Evolutionary conservation across 495 filamentous ascomycete genomes (phyloP).

Genomic region (Saxophila tyrrhenica): DNA sequence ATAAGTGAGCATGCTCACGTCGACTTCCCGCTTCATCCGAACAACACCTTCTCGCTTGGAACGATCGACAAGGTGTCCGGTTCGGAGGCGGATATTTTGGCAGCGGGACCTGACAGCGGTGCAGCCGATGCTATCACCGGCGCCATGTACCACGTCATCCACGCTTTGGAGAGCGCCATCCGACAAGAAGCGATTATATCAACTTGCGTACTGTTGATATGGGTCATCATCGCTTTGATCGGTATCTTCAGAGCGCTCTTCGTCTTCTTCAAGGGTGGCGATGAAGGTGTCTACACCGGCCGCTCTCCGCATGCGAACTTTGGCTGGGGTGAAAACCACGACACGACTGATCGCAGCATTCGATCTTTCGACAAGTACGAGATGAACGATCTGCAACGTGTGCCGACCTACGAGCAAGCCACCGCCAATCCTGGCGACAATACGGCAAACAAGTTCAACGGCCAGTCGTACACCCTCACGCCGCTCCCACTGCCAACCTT

Average conservation of each 20-base stretch:
- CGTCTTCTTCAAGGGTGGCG: slow-evolving; percentile 37
- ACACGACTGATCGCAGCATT: not conserved
- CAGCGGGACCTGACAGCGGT: slow-evolving; percentile 54
- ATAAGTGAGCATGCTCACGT: slow-evolving; percentile 76
- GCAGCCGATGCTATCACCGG: slow-evolving; percentile 71
- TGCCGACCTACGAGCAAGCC: slow-evolving; percentile 19
- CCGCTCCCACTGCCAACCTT: slow-evolving; percentile 26
- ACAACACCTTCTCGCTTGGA: slow-evolving; percentile 75
- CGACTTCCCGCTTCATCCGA: slow-evolving; percentile 61
- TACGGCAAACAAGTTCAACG: slow-evolving; percentile 17
- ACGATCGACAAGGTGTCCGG: slow-evolving; percentile 46
- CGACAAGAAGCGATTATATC: slow-evolving; percentile 68
- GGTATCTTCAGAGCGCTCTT: slow-evolving; percentile 56
- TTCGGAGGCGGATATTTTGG: slow-evolving; percentile 52
- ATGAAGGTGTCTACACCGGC: slow-evolving; percentile 43
- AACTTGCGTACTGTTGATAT: slow-evolving; percentile 54
- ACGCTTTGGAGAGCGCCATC: slow-evolving; percentile 51
- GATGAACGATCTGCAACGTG: not conserved
- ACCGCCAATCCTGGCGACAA: slow-evolving; percentile 12
- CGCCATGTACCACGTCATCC: slow-evolving; percentile 55
- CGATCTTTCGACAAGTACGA: not conserved
- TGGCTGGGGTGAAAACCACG: not conserved
- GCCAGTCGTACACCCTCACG: slow-evolving; percentile 24
- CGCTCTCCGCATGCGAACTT: not conserved
- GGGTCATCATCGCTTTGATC: slow-evolving; percentile 62